Evolutionary conservation across 1,139 yeast genomes (phyloP).

Genomic region (Pichia sp.): DNA sequence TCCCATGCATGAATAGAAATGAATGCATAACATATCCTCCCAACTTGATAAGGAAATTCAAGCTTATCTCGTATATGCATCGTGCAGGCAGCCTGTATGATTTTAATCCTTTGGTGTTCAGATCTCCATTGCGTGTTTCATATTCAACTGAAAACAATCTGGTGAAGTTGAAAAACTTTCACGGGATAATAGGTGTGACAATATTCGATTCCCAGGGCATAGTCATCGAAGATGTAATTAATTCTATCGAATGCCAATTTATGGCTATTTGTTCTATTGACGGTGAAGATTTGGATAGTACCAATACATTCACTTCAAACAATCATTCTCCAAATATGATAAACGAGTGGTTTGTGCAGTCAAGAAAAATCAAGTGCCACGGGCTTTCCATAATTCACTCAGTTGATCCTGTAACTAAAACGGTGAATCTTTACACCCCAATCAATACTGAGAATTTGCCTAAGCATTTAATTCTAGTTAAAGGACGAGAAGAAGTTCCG

Average conservation of each 20-base stretch:
- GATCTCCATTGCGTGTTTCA: conserved; percentile 43
- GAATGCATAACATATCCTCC: conserved; percentile 31
- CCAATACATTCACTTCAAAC: no score
- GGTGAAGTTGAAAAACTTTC: conserved; percentile 20
- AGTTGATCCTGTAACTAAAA: conserved; percentile 33
- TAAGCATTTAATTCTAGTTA: conserved; percentile 38
- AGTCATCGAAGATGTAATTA: conserved; percentile 31
- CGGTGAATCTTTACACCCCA: conserved; percentile 56
- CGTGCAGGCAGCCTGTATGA: conserved; percentile 28
- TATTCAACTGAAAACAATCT: conserved; percentile 25
- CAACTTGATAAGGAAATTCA: conserved; percentile 43
- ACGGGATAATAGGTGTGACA: conserved; percentile 33
- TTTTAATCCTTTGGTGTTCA: conserved; percentile 41
- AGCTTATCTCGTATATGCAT: conserved; percentile 49
- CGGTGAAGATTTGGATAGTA: conserved; percentile 8
- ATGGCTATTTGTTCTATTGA: conserved; percentile 38
- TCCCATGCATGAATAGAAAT: background rate
- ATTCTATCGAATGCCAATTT: conserved; percentile 46
- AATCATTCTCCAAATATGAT: background rate
- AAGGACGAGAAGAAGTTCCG: conserved; percentile 63
- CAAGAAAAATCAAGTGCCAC: conserved; percentile 20
- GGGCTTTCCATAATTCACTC: conserved; percentile 57
- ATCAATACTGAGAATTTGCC: conserved; percentile 17
- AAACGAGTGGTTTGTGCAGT: background rate
- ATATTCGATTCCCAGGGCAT: conserved; percentile 31